These are phyloP conservation scores for Stephanodiscus triporus DNA, from an alignment of 108 stramenopile genomes.

Conservation along the genomic window DNA sequence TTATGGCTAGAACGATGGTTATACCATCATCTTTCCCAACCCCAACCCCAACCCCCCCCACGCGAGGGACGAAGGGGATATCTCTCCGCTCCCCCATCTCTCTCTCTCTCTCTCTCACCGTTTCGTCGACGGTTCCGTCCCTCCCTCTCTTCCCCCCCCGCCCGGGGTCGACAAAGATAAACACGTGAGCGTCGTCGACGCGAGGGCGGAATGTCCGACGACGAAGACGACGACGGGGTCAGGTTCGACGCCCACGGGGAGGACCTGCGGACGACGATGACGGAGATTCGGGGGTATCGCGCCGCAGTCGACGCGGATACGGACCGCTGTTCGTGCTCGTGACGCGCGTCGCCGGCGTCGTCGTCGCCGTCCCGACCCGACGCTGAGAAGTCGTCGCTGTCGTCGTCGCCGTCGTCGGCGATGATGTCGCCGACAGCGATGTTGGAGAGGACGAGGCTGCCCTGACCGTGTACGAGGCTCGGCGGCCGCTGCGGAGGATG, in stretches of 20 bases:
- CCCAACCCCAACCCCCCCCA: too few species aligned
- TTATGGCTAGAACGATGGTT: too few species aligned
- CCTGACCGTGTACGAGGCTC: constrained; percentile 67
- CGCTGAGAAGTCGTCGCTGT: neutral
- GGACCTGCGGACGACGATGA: constrained; percentile 59
- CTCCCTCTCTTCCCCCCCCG: too few species aligned
- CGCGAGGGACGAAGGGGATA: too few species aligned
- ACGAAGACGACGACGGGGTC: constrained; percentile 10
- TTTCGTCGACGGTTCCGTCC: neutral
- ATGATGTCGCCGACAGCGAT: constrained; percentile 5
- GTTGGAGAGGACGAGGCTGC: constrained; percentile 46
- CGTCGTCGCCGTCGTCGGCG: constrained; percentile 8
- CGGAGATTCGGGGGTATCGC: constrained; percentile 51
- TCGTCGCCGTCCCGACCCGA: neutral
- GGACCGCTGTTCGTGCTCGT: constrained; percentile 50
- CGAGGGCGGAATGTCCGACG: too few species aligned
- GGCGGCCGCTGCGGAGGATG: too few species aligned
- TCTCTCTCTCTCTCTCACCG: neutral
- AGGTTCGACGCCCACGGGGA: constrained; percentile 39
- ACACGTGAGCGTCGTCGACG: constrained; percentile 25
- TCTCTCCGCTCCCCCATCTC: neutral
- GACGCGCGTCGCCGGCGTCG: constrained; percentile 28
- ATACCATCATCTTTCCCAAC: too few species aligned
- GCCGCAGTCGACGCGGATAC: constrained; percentile 24
- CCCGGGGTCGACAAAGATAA: neutral